Percentiles rank a stretch among this genome's conserved stretches.
phyloP scores from a whole-genome alignment of 805 yeast genomes.

The Cyberlindnera samutprakarnensis region DNA sequence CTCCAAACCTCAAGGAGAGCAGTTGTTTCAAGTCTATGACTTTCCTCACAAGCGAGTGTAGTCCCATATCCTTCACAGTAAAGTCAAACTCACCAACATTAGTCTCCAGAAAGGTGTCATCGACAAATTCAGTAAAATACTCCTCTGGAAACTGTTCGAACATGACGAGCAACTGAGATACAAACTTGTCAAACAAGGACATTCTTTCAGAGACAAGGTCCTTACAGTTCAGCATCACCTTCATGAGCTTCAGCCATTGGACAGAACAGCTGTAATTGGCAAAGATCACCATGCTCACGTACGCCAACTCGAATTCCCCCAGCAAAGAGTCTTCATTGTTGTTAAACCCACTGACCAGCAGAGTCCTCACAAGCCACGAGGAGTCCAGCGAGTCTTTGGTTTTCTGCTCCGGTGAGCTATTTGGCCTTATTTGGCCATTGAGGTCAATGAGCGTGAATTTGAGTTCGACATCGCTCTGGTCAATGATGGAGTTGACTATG shows the following conservation, averaged over 20 bases:
- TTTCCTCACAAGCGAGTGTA: slow-evolving; percentile 12
- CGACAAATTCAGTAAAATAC: slow-evolving; percentile 30
- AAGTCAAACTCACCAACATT: slow-evolving; percentile 19
- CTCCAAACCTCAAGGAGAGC: slow-evolving; percentile 10
- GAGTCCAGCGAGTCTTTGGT: slow-evolving; percentile 53
- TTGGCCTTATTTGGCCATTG: slow-evolving; percentile 29
- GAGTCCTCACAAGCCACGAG: slow-evolving; percentile 45
- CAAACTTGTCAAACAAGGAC: slow-evolving; percentile 24
- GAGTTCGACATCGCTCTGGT: slow-evolving; percentile 29
- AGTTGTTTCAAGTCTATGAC: slow-evolving; percentile 10
- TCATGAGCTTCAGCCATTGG: slow-evolving; percentile 54
- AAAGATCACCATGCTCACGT: slow-evolving; percentile 39
- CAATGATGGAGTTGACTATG: slow-evolving; percentile 25
- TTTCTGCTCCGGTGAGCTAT: slow-evolving; percentile 30
- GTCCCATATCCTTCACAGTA: slow-evolving; percentile 17
- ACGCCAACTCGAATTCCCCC: slow-evolving; percentile 50
- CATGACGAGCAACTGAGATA: slow-evolving; percentile 29
- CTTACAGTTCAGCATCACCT: slow-evolving; percentile 32
- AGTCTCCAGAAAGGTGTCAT: slow-evolving; percentile 12
- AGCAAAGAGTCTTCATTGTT: slow-evolving; percentile 26
- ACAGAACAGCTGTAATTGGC: slow-evolving; percentile 58
- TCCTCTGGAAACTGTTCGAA: slow-evolving; percentile 35
- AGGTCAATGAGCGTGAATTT: slow-evolving; percentile 36
- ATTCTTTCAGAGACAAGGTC: slow-evolving; percentile 21
- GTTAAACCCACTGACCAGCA: slow-evolving; percentile 23